Evolutionary conservation across 768 basidiomycete species (phyloP).

Genomic region (Arthromyces matolae): DNA sequence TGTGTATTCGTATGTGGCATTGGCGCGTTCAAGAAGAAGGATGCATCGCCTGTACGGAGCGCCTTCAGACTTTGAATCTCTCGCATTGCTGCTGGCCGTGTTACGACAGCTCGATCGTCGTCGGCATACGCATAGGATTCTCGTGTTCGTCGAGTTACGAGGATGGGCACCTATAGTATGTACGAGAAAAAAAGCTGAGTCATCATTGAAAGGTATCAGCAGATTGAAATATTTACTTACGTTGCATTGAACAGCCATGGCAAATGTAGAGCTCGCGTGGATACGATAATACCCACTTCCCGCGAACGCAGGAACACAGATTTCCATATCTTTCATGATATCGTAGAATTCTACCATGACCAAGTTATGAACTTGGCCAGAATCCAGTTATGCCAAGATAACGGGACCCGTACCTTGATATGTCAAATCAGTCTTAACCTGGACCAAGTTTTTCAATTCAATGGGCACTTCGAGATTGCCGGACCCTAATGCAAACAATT

Average conservation of each 20-base stretch:
- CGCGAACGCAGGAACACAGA: slow-evolving; percentile 38
- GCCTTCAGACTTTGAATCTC: slow-evolving; percentile 36
- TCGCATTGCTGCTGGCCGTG: slow-evolving; percentile 36
- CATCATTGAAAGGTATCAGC: too few species aligned
- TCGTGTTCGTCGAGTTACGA: slow-evolving; percentile 37
- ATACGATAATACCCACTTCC: slow-evolving; percentile 30
- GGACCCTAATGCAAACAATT: slow-evolving; percentile 31
- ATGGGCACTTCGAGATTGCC: slow-evolving; percentile 31
- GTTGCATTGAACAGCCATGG: slow-evolving; percentile 36
- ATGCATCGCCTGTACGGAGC: slow-evolving; percentile 29
- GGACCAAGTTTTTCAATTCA: slow-evolving; percentile 36
- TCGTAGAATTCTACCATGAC: slow-evolving; percentile 30
- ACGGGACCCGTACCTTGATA: slow-evolving; percentile 32
- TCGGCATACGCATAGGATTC: slow-evolving; percentile 35
- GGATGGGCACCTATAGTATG: slow-evolving; percentile 35
- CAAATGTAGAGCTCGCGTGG: slow-evolving; percentile 40
- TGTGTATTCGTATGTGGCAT: slow-evolving; percentile 13
- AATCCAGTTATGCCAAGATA: too few species aligned
- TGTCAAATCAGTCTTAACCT: slow-evolving; percentile 28
- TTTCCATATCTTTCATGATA: slow-evolving; percentile 35
- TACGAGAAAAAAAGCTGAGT: too few species aligned
- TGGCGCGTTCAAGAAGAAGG: slow-evolving; percentile 16
- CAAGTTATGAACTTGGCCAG: too few species aligned
- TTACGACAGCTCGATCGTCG: slow-evolving; percentile 32
- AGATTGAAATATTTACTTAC: too few species aligned